Conservation (phyloP, 176 grass and related monocot genomes). For the Elymus sibiricus region DNA sequence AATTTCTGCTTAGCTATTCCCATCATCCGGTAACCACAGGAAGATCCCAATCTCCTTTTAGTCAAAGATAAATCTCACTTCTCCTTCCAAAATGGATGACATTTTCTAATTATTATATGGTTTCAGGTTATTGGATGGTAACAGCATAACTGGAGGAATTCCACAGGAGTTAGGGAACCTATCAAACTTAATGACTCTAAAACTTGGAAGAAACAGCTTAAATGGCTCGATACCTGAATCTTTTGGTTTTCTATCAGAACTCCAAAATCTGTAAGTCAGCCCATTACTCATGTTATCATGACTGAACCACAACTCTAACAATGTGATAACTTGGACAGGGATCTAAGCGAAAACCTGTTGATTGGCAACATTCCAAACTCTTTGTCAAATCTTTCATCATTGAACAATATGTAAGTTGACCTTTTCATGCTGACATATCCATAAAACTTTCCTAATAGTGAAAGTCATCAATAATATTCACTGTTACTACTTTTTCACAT, state of each 20-base stretch:
- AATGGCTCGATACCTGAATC: slow-evolving; percentile 68
- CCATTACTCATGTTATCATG: not conserved
- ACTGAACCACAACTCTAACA: slow-evolving; percentile 13
- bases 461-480: not conserved
- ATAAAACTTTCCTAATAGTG: not conserved
- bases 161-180: slow-evolving; percentile 68
- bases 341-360: slow-evolving; percentile 72
- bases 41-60: not conserved
- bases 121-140: slow-evolving; percentile 61
- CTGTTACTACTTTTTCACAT: slow-evolving; percentile 7
- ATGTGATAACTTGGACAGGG: slow-evolving; percentile 40
- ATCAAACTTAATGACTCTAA: slow-evolving; percentile 64
- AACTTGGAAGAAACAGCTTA: slow-evolving; percentile 58
- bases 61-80: not conserved
- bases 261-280: slow-evolving; percentile 74
- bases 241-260: slow-evolving; percentile 56
- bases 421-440: slow-evolving; percentile 13
- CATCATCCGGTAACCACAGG: no score
- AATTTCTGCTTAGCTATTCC: no score
- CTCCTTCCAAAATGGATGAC: not conserved
- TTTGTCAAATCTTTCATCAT: slow-evolving; percentile 45
- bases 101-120: not conserved
- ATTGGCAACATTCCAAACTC: slow-evolving; percentile 60
- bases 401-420: slow-evolving; percentile 73
- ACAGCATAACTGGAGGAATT: slow-evolving; percentile 81